Conservation (phyloP, 805 yeast genomes). For the Priceomyces castillae region DNA sequence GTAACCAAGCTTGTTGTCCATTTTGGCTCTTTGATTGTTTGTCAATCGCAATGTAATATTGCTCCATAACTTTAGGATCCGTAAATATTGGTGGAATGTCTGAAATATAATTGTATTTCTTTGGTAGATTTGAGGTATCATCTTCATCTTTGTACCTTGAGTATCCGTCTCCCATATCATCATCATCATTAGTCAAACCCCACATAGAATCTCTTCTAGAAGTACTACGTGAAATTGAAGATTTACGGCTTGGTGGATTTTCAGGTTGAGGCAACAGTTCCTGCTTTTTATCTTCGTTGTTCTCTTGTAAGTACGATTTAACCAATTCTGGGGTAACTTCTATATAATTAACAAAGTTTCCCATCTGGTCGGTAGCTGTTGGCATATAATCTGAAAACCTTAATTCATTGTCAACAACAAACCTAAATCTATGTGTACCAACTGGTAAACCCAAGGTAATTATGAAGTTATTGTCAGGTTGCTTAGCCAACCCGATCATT, state of each 20-base stretch:
- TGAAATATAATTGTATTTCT: constrained; percentile 47
- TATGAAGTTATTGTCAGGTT: constrained; percentile 52
- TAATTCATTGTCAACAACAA: constrained; percentile 91
- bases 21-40: constrained; percentile 57
- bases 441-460: constrained; percentile 77
- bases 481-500: constrained; percentile 81
- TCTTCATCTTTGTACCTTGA: constrained; percentile 70
- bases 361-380: constrained; percentile 97
- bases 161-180: constrained; percentile 82
- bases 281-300: constrained; percentile 17
- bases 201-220: constrained; percentile 58
- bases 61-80: constrained; percentile 85
- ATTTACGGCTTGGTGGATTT: constrained; percentile 20
- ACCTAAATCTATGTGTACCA: constrained; percentile 91
- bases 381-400: constrained; percentile 85
- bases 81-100: constrained; percentile 82
- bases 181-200: constrained; percentile 63
- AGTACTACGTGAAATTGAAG: constrained; percentile 27
- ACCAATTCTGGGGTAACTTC: constrained; percentile 58
- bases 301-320: constrained; percentile 27
- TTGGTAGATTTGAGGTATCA: constrained; percentile 7
- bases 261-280: constrained; percentile 10
- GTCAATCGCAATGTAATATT: constrained; percentile 74
- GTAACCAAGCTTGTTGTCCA: constrained; percentile 63
- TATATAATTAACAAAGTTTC: constrained; percentile 88